Evolutionary conservation across 2,329 filamentous ascomycete genomes (phyloP).

Genomic region (Sclerotinia spermophila): DNA sequence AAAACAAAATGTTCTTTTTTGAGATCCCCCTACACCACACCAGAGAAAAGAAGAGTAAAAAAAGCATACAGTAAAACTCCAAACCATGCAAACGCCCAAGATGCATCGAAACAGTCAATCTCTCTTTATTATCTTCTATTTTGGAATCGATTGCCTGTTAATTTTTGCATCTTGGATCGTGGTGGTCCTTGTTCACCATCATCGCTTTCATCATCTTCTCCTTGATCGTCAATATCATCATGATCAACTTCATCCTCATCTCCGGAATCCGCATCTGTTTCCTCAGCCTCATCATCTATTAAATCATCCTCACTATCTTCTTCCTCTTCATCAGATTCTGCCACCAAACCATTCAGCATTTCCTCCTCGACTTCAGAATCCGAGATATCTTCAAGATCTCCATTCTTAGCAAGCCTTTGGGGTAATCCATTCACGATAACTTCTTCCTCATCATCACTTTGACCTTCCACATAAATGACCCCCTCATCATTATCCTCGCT

Average conservation of each 20-base stretch:
- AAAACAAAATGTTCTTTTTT: constrained; percentile 5
- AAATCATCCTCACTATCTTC: constrained; percentile 42
- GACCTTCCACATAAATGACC: constrained; percentile 84
- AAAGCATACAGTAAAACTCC: constrained; percentile 26
- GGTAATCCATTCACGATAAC: constrained; percentile 41
- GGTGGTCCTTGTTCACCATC: constrained; percentile 35
- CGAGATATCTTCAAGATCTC: constrained; percentile 27
- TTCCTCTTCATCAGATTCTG: constrained; percentile 48
- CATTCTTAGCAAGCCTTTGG: constrained; percentile 25
- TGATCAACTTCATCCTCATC: constrained; percentile 47
- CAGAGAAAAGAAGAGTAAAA: background rate
- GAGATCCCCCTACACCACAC: background rate
- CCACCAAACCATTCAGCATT: constrained; percentile 45
- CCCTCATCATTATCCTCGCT: constrained; percentile 47
- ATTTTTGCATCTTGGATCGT: constrained; percentile 33
- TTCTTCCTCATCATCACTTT: constrained; percentile 53
- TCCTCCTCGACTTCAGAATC: constrained; percentile 36
- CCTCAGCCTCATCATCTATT: constrained; percentile 50
- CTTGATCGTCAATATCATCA: constrained; percentile 43
- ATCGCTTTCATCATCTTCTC: constrained; percentile 43
- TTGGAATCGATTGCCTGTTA: constrained; percentile 19
- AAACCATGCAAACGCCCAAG: constrained; percentile 29
- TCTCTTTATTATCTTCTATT: constrained; percentile 24
- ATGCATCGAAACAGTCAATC: constrained; percentile 3
- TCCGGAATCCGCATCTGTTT: constrained; percentile 38